Evolutionary conservation across 2,329 filamentous ascomycete species (phyloP), one percentile per base, ranked within the genome.

Genomic region (Cladosporium sp.): DNA sequence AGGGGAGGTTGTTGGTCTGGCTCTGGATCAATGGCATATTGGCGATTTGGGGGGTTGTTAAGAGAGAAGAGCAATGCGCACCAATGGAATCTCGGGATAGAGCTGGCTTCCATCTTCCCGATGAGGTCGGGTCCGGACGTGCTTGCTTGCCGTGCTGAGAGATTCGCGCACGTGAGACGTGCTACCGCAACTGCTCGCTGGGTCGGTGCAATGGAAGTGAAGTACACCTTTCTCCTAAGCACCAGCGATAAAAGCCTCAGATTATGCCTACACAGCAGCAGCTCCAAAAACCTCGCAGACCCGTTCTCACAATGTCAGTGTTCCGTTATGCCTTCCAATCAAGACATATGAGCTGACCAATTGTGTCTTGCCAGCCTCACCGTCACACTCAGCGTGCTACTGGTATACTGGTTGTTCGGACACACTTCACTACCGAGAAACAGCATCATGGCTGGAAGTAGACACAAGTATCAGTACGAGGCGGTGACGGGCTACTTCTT

Each of bases 1-100:
- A 93, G 51, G 90, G 89, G 20, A 95, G 85, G 20, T 88, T 90
- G 71, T 94, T 89, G 76, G 92, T 88, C 62, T 87, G 82, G 72
- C 84, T 83, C 63, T 83, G 83, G 62, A 87, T 85, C 60, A 88
- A 80, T 62, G 88, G 82, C 87, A 90, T 89, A 63, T 70, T 76
- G 65, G 62, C 19, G 39, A 28, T 36, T 30, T 43, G 52, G 8
- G 43, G 34, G 45, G 52, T 37, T 11, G 25, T 39, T 34, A 19
- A n/a, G 25, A 20, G 38, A 43, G 39, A n/a, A n/a, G 15, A 14
- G 5, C 20, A n/a, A 57, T 49, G 55, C 55, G 43, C 55, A 51
- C 43, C 55, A 47, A 47, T 47, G 14, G 43, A 51, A 51, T 51
- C 25, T 39, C 36, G 25, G 37, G 40, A 40, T 47, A 28, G 45